phyloP scores from a whole-genome alignment of 176 grass and related monocot genomes.

The Puya raimondii region DNA sequence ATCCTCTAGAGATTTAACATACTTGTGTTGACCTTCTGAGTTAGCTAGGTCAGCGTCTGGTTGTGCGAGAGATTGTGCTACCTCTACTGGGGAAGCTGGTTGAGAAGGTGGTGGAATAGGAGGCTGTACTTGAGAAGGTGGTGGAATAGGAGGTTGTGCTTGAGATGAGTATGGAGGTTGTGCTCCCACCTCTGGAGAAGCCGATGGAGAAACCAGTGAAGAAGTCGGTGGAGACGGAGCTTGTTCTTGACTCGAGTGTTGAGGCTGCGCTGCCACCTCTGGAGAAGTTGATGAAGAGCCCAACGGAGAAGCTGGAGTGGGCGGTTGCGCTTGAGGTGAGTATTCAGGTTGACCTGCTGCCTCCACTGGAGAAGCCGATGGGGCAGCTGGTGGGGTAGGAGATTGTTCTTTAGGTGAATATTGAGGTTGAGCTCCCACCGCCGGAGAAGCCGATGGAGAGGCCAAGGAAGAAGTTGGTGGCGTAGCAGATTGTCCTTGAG shows the following conservation, averaged over 20 bases:
- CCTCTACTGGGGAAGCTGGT: not conserved
- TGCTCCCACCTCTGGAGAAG: not conserved
- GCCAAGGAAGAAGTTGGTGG: too few relatives aligned
- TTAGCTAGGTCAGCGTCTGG: not conserved
- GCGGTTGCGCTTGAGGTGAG: conserved; percentile 12
- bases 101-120: not conserved
- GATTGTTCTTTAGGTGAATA: conserved; percentile 12
- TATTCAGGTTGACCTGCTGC: not conserved
- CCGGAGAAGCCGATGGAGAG: not conserved
- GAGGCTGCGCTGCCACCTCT: not conserved
- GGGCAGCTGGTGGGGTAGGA: not conserved
- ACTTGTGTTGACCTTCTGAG: not conserved
- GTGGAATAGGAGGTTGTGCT: not conserved
- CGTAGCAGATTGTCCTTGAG: not conserved
- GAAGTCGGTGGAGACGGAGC: not conserved
- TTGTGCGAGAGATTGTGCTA: not conserved
- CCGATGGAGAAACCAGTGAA: not conserved
- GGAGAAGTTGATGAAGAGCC: not conserved
- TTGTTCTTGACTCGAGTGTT: not conserved
- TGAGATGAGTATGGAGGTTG: not conserved
- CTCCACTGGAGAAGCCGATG: not conserved
- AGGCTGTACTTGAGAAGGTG: not conserved
- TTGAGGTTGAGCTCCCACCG: conserved; percentile 10
- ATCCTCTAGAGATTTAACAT: not conserved
- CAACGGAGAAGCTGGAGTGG: not conserved